Evolutionary conservation across 805 yeast species (phyloP).

Genomic region (Candida pseudoglaebosa): DNA sequence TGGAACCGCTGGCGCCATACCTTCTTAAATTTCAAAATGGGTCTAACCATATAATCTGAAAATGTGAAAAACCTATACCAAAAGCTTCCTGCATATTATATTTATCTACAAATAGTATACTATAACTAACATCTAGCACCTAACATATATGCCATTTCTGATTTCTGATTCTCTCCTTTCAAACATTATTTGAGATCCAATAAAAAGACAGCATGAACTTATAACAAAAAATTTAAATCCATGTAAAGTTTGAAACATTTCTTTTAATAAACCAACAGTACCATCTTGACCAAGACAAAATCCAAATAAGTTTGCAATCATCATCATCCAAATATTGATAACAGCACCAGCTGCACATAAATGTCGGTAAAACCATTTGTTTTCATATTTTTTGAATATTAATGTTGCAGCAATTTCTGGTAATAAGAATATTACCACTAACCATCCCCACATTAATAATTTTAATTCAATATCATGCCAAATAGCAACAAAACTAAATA

Average conservation of each 20-base stretch:
- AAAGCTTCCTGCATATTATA: not conserved
- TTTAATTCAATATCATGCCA: constrained; percentile 97
- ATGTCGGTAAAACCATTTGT: constrained; percentile 70
- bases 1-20: constrained; percentile 46
- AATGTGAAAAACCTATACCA: not conserved
- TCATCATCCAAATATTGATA: constrained; percentile 93
- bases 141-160: constrained; percentile 75
- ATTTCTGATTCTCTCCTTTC: constrained; percentile 85
- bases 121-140: constrained; percentile 45
- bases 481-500: constrained; percentile 90
- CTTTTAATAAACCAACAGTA: constrained; percentile 55
- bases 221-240: constrained; percentile 64
- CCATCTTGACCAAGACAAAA: constrained; percentile 94
- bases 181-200: constrained; percentile 91
- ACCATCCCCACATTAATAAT: constrained; percentile 93
- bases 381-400: constrained; percentile 35
- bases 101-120: not conserved
- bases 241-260: constrained; percentile 65
- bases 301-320: constrained; percentile 92
- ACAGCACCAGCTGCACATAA: constrained; percentile 87
- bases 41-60: not conserved
- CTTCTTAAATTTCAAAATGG: not conserved
- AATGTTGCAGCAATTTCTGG: constrained; percentile 76
- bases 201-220: constrained; percentile 66
- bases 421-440: constrained; percentile 75